Base-by-base conservation (phyloP, 495 filamentous ascomycete genomes). In the Penicillium bialowiezense region DNA sequence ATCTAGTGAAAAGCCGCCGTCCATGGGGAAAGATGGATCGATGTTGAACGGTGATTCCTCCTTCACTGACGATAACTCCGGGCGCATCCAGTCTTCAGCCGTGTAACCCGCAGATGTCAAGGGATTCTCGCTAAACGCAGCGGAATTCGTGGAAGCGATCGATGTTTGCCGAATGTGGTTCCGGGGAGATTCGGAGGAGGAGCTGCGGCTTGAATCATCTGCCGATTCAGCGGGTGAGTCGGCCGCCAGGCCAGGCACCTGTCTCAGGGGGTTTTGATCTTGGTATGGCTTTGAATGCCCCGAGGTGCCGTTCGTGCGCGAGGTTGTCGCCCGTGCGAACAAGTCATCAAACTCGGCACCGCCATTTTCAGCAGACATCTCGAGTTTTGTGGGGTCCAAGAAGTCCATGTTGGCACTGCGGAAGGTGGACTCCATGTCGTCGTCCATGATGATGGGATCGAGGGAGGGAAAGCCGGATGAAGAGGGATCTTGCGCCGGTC, bases 371-470 rank as follows among this genome's bases (percentile, higher is more conserved):
- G 71, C 54, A 24, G 70, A 60, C 41, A 69, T 63, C 19, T 72
- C 64, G 19, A 71, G 56, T 33, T 63, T 57, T 20, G 64, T 56
- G 15, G 67, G 59, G 44, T 74, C 69, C 18, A 76, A 41, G 36
- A 74, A 76, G 33, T 74, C 70, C 62, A 76, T 68, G 41, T 73
- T 67, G 44, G 67, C 56, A 39, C 70, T 62, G 37, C 60, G 62
- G 41, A 72, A 76, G 33, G 65, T 54, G 40, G 67, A 64, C 44
- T 72, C 68, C 69, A 76, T 73, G 19, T 76, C 71, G 58, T 71
- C 70, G 58, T 74, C 71, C 51, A 76, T 62, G 38, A 74, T 70
- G 38, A 74, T 67, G 26, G 73, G 73, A 41, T 76, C 73, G 50
- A 76, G 50, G 33, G 65, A 36, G 56, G 71, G 57, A 44, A 73